These are phyloP conservation scores for Colletotrichum agaves DNA, from an alignment of 2,329 filamentous ascomycete genomes.

Conservation along the genomic window DNA sequence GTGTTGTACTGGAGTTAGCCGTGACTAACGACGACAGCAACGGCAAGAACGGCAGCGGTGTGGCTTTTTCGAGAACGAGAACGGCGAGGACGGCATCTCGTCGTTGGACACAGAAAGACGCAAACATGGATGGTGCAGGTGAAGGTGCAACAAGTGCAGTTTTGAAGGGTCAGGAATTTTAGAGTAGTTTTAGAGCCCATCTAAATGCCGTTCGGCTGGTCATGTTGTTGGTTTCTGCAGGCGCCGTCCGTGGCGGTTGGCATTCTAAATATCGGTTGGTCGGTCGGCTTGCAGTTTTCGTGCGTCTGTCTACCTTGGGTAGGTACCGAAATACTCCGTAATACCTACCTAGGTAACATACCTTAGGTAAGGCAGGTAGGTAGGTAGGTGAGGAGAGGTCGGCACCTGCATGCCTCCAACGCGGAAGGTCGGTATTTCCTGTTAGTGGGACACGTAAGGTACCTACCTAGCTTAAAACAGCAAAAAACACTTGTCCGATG, in stretches of 20 bases:
- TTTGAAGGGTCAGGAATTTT: not conserved
- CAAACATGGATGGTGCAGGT: not conserved
- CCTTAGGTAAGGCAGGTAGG: no score
- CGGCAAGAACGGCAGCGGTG: constrained; percentile 24
- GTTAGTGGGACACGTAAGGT: not conserved
- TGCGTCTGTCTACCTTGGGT: no score
- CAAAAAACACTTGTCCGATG: no score
- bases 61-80: constrained; percentile 25
- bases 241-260: not conserved
- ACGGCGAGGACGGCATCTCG: not conserved
- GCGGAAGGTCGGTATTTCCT: not conserved
- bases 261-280: constrained; percentile 3
- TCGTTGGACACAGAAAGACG: not conserved
- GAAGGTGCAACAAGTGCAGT: not conserved
- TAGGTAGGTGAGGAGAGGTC: no score
- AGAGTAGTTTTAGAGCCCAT: not conserved
- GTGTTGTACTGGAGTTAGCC: not conserved
- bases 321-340: no score
- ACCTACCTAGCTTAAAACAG: no score
- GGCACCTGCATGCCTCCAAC: not conserved
- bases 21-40: constrained; percentile 26
- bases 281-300: not conserved
- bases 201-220: constrained; percentile 19
- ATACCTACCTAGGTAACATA: no score
- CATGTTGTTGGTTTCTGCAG: constrained; percentile 4